phyloP scores from a whole-genome alignment of 2,329 filamentous ascomycete species.

The Lecanicillium sp. region DNA sequence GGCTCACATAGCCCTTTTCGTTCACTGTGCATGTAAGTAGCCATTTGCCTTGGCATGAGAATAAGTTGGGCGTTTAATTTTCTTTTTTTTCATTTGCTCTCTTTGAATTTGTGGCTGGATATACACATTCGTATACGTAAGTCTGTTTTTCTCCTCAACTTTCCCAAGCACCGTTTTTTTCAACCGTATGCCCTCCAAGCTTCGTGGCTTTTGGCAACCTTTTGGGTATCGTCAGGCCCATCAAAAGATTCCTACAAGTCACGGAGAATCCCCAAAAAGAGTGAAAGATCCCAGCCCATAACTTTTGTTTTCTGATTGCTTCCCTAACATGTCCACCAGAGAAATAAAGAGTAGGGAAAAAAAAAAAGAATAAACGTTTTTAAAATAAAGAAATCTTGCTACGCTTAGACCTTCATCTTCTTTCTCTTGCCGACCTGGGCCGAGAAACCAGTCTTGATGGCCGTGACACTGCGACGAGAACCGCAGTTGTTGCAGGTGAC shows the following conservation, averaged over 20 bases:
- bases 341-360: neutral
- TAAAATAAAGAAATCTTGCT: slow-evolving; percentile 2
- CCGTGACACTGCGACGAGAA: slow-evolving; percentile 79
- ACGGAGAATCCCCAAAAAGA: too few species aligned
- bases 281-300: too few species aligned
- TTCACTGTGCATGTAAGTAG: too few species aligned
- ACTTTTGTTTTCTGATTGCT: too few species aligned
- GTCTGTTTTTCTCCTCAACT: neutral
- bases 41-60: too few species aligned
- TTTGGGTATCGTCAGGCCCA: too few species aligned
- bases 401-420: slow-evolving; percentile 74
- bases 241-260: too few species aligned
- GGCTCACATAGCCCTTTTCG: too few species aligned
- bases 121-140: too few species aligned
- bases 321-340: neutral
- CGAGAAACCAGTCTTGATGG: slow-evolving; percentile 99
- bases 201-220: too few species aligned
- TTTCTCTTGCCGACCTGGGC: slow-evolving; percentile 98
- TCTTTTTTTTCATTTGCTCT: slow-evolving; percentile 10
- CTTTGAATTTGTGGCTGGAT: slow-evolving; percentile 7
- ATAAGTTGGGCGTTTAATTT: neutral
- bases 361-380: slow-evolving; percentile 3
- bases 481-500: slow-evolving; percentile 87
- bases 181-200: too few species aligned
- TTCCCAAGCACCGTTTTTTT: too few species aligned